Conservation (phyloP, 345 rosid genomes). For the Bruguiera sexangula region DNA sequence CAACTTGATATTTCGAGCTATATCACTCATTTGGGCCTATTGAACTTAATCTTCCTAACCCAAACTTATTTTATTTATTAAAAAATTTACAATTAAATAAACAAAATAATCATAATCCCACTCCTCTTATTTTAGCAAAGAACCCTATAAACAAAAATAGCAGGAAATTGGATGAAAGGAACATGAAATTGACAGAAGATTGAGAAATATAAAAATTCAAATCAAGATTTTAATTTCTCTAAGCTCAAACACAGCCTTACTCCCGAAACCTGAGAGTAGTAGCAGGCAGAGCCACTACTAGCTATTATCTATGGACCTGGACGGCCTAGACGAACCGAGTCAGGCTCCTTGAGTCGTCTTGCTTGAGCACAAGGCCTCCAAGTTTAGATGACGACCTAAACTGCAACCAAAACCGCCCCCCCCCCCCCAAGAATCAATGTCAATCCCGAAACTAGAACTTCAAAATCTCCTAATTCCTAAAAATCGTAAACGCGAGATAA, state of each 20-base stretch:
- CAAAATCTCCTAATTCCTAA: constrained; percentile 5
- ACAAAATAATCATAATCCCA: too few relatives aligned
- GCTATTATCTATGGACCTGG: constrained; percentile 46
- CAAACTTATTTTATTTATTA: too few relatives aligned
- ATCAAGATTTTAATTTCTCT: too few relatives aligned
- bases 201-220: too few relatives aligned
- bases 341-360: constrained; percentile 44
- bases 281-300: not conserved
- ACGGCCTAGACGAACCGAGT: constrained; percentile 38
- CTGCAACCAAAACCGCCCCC: not conserved
- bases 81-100: too few relatives aligned
- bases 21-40: too few relatives aligned
- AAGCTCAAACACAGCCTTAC: not conserved
- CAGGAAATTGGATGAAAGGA: too few relatives aligned
- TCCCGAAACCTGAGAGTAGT: not conserved
- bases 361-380: constrained; percentile 47
- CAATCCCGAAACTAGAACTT: constrained; percentile 3
- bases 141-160: too few relatives aligned
- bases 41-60: too few relatives aligned
- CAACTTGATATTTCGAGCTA: too few relatives aligned
- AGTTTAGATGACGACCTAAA: constrained; percentile 37
- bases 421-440: constrained; percentile 2
- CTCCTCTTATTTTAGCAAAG: too few relatives aligned
- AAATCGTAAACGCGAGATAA: constrained; percentile 36
- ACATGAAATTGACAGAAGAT: too few relatives aligned